Conservation (phyloP, 352 stramenopile species). For the Peronospora destructor region DNA sequence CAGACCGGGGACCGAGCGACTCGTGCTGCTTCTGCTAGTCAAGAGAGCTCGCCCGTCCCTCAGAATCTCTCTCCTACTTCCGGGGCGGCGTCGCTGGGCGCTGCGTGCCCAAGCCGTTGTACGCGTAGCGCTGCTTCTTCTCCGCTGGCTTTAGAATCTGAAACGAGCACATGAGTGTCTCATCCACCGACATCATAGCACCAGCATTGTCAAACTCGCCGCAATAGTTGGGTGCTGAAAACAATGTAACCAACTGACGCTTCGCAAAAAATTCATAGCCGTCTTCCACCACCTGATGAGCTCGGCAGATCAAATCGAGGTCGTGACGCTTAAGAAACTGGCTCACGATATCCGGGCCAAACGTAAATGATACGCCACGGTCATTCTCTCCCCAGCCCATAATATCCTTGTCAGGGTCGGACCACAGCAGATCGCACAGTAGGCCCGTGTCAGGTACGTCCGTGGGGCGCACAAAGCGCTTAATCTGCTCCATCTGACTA, state of each 20-base stretch:
- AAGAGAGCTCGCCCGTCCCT: conserved; percentile 3
- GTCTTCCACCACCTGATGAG: conserved; percentile 99
- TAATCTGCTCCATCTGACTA: conserved; percentile 97
- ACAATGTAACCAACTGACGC: conserved; percentile 98
- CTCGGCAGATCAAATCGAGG: conserved; percentile 96
- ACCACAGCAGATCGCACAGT: conserved; percentile 87
- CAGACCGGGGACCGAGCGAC: conserved; percentile 10
- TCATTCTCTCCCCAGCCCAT: conserved; percentile 95
- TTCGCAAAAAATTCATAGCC: conserved; percentile 99
- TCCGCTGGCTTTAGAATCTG: conserved; percentile 80
- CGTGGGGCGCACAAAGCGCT: conserved; percentile 78
- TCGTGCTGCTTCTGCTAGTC: conserved; percentile 13
- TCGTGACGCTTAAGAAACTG: conserved; percentile 96
- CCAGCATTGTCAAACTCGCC: conserved; percentile 99
- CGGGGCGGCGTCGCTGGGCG: conserved; percentile 49
- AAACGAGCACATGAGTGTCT: conserved; percentile 78
- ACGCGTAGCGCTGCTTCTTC: conserved; percentile 77
- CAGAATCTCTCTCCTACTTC: conserved; percentile 29
- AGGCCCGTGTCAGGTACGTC: conserved; percentile 83
- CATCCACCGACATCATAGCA: conserved; percentile 77
- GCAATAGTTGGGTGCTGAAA: conserved; percentile 99
- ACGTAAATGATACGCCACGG: conserved; percentile 97
- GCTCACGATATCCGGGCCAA: conserved; percentile 95
- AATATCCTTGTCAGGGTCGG: conserved; percentile 82
- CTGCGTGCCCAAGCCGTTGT: conserved; percentile 55